A percentile compares a stretch with the other conserved stretches of the same genome.
Evolutionary conservation across 2,329 filamentous ascomycete genomes (phyloP).

Genomic region (Alternaria arbusti): DNA sequence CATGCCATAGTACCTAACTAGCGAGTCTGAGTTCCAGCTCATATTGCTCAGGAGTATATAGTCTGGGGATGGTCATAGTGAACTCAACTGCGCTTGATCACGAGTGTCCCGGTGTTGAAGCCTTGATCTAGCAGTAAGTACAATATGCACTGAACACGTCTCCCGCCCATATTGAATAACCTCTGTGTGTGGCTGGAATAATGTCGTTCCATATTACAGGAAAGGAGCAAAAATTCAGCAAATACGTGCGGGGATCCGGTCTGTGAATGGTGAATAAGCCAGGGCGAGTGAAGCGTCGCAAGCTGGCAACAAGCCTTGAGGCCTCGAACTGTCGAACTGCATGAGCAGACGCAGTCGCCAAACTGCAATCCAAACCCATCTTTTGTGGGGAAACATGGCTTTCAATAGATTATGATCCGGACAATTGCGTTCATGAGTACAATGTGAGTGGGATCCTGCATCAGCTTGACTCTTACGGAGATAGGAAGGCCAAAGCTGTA

Average conservation of each 20-base stretch:
- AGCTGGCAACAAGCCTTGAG: background rate
- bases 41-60: background rate
- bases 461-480: conserved; percentile 8
- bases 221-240: background rate
- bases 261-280: conserved; percentile 1
- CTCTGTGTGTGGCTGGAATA: background rate
- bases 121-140: conserved; percentile 11
- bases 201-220: background rate
- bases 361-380: background rate
- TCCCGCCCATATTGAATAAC: conserved; percentile 1
- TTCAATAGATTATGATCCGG: conserved; percentile 5
- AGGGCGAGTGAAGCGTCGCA: background rate
- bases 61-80: background rate
- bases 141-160: background rate
- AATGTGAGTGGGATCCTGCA: background rate
- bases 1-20: conserved; percentile 4
- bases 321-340: background rate
- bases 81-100: conserved; percentile 6
- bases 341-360: background rate
- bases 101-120: conserved; percentile 5
- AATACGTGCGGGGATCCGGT: conserved; percentile 2
- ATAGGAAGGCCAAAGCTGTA: background rate
- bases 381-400: conserved; percentile 19
- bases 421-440: conserved; percentile 15
- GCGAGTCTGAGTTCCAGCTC: conserved; percentile 4